Conservation (phyloP, 495 filamentous ascomycete species). For the Hypoxylon fragiforme region DNA sequence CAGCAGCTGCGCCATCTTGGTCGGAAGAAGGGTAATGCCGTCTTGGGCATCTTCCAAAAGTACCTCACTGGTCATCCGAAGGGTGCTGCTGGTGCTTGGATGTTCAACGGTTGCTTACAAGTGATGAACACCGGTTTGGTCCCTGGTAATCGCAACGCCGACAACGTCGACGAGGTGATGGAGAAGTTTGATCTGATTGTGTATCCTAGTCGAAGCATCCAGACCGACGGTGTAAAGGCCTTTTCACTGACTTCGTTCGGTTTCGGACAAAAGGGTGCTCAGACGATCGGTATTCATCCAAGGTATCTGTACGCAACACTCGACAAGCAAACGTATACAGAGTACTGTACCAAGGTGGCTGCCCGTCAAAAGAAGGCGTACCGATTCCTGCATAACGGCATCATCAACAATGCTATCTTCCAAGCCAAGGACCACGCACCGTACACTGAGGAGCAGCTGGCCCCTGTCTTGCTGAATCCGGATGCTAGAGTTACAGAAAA, state of each 20-base stretch:
- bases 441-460: slow-evolving; percentile 85
- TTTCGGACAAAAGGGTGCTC: slow-evolving; percentile 98
- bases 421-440: slow-evolving; percentile 89
- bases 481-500: slow-evolving; percentile 81
- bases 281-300: slow-evolving; percentile 94
- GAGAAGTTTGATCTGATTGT: slow-evolving; percentile 98
- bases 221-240: slow-evolving; percentile 96
- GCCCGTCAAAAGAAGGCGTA: slow-evolving; percentile 97
- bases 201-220: slow-evolving; percentile 91
- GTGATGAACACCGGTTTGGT: slow-evolving; percentile 91
- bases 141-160: slow-evolving; percentile 95
- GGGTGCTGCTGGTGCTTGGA: slow-evolving; percentile 98
- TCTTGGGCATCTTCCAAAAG: slow-evolving; percentile 99
- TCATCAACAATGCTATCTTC: slow-evolving; percentile 97
- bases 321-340: slow-evolving; percentile 76
- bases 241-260: slow-evolving; percentile 99
- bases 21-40: slow-evolving; percentile 90
- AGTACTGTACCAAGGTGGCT: slow-evolving; percentile 85
- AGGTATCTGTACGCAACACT: slow-evolving; percentile 96
- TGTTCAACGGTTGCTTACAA: slow-evolving; percentile 98
- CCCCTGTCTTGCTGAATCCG: slow-evolving; percentile 91
- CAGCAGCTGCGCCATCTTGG: slow-evolving; percentile 95
- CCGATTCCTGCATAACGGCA: slow-evolving; percentile 93
- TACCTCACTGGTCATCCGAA: slow-evolving; percentile 98
- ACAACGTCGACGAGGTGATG: slow-evolving; percentile 95